phyloP scores from a whole-genome alignment of 345 rosid genomes.

The Brassica cretica region DNA sequence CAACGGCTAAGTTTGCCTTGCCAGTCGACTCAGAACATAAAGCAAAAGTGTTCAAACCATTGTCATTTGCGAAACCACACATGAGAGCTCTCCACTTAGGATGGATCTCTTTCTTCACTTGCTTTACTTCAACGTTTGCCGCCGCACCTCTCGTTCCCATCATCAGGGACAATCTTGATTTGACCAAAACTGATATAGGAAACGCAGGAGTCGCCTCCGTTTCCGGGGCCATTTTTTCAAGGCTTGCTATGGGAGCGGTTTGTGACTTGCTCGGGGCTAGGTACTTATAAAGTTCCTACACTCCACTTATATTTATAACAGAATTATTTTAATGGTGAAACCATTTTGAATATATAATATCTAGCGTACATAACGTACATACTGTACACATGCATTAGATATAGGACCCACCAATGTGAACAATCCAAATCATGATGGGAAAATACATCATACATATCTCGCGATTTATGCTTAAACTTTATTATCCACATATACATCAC shows the following conservation, averaged over 20 bases:
- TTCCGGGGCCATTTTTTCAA: conserved; percentile 70
- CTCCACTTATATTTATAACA: background rate
- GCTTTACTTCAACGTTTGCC: conserved; percentile 78
- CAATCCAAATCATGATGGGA: background rate
- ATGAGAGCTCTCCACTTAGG: conserved; percentile 80
- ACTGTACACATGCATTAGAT: background rate
- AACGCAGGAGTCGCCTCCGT: conserved; percentile 84
- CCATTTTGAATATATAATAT: background rate
- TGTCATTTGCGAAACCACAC: conserved; percentile 71
- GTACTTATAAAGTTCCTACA: conserved; percentile 26
- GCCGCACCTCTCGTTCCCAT: conserved; percentile 79
- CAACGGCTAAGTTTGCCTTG: conserved; percentile 53
- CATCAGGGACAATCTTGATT: conserved; percentile 69
- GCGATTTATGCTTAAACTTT: background rate
- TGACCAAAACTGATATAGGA: conserved; percentile 61
- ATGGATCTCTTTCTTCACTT: conserved; percentile 80
- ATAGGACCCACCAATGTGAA: conserved; percentile 3
- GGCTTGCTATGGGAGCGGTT: conserved; percentile 74
- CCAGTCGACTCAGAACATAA: conserved; percentile 85
- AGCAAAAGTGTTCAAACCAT: conserved; percentile 56
- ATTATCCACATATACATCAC: background rate
- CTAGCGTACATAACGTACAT: background rate
- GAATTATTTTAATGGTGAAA: background rate
- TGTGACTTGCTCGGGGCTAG: conserved; percentile 76
- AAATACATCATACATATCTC: background rate